phyloP scores from a whole-genome alignment of 192 early-diverging fungal genomes.

The Coemansia pectinata region DNA sequence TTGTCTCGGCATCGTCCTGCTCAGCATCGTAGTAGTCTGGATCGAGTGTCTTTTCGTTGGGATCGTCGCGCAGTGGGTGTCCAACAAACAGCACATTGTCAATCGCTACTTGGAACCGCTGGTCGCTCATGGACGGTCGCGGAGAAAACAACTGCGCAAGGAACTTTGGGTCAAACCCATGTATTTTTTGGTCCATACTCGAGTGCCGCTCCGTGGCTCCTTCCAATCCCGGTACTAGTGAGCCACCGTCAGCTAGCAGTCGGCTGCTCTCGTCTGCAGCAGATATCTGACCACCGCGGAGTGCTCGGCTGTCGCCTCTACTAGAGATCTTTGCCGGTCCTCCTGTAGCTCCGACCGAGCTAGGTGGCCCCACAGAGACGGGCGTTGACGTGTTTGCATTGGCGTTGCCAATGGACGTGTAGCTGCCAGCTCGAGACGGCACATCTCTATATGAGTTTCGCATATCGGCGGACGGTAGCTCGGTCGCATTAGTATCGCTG shows the following conservation, averaged over 20 bases:
- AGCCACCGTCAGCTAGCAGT: neutral
- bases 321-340: neutral
- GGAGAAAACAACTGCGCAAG: slow-evolving; percentile 89
- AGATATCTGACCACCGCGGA: neutral
- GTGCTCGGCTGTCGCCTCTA: slow-evolving; percentile 12
- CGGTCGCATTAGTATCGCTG: neutral
- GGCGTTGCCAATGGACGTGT: neutral
- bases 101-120: slow-evolving; percentile 82
- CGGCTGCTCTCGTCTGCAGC: neutral
- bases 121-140: slow-evolving; percentile 75
- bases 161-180: slow-evolving; percentile 73
- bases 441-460: neutral
- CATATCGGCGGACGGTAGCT: neutral
- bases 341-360: neutral
- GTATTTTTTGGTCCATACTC: slow-evolving; percentile 46
- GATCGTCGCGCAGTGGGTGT: slow-evolving; percentile 61
- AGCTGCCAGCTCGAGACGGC: neutral
- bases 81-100: slow-evolving; percentile 87
- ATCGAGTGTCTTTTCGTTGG: slow-evolving; percentile 55
- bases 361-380: neutral
- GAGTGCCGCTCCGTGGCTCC: neutral
- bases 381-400: neutral
- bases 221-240: neutral
- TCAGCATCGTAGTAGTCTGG: slow-evolving; percentile 65
- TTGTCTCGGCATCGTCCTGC: slow-evolving; percentile 56